Base-by-base conservation (phyloP, 2,329 filamentous ascomycete species). In the Fusarium sublunatum region DNA sequence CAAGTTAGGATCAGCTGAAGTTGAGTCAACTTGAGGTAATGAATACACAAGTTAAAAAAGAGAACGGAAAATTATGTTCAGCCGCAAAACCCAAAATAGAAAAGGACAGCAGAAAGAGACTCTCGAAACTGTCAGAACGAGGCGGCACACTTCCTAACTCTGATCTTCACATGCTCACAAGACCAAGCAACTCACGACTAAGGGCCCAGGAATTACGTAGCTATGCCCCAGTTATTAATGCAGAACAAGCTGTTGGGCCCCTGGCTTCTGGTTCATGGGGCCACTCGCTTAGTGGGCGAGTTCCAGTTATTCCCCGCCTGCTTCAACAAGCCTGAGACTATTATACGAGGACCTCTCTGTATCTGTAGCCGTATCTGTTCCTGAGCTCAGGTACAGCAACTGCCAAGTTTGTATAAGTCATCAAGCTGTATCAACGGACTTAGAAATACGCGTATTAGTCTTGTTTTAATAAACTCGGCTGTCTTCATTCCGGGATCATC, bases 161-260 rank as follows among this genome's bases (percentile, higher is more conserved):
- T 24, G 13, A 53, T 57, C 56, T 67, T 67, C 64, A 67, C 64
- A 67, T 66, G 64, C 64, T 66, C 64, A 66, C 64, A 66, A 66
- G 62, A 65, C 61, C 51, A 32, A 25, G 38, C 31, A 15, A 44
- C 57, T 51, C 40, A 29, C 44, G 42, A 42, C 26, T 39, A 53
- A 19, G 43, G 51, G 36, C 52, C 57, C 61, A 53, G 45, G 42
- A 58, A 58, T 63, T 65, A 65, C 62, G 62, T 65, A 48, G 61
- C 50, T 55, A 28, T 46, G 57, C 57, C 57, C 58, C 57, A 46
- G 50, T 49, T 50, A 38, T 51, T 41, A 34, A 31, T 61, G 57
- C 58, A 64, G n/a, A 40, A 38, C 40, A 35, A 53, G 47, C 54
- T 35, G 40, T 53, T 49, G 45, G 19, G 25, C 48, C 49, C 55